Conservation (phyloP, 257 asterid species). For the Solanum paucissectum region DNA sequence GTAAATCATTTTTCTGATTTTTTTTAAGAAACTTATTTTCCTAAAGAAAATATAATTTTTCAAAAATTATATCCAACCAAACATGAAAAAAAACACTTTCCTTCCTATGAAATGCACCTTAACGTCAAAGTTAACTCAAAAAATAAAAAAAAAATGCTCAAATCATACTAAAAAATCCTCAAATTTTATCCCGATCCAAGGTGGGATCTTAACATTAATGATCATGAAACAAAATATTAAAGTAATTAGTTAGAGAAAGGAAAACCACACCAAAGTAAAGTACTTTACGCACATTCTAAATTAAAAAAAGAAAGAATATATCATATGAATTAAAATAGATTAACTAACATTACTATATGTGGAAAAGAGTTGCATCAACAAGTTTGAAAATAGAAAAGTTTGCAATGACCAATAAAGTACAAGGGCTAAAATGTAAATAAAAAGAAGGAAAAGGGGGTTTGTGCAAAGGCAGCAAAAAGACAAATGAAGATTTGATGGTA, state of each 20-base stretch:
- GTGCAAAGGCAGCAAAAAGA: background rate
- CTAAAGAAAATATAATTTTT: too few relatives aligned
- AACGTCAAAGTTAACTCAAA: too few relatives aligned
- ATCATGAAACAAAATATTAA: too few relatives aligned
- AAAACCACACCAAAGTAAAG: background rate
- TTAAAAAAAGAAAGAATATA: too few relatives aligned
- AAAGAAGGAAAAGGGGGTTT: background rate
- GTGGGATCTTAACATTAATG: background rate
- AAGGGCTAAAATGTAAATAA: background rate
- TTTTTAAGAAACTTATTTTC: too few relatives aligned
- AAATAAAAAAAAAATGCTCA: too few relatives aligned
- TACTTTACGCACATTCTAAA: background rate
- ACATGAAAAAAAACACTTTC: too few relatives aligned
- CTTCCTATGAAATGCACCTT: too few relatives aligned
- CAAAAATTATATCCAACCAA: too few relatives aligned
- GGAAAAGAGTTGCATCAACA: background rate
- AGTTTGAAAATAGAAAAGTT: background rate
- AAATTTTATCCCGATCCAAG: background rate
- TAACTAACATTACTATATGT: background rate
- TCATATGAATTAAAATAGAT: background rate
- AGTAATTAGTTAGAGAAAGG: background rate
- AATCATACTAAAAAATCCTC: background rate
- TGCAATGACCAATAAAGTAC: background rate
- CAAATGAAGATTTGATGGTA: constrained; percentile 11
- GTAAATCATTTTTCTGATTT: too few relatives aligned